These are phyloP conservation scores for Claviceps digitariae DNA, from an alignment of 2,329 filamentous ascomycete species.

Conservation along the genomic window DNA sequence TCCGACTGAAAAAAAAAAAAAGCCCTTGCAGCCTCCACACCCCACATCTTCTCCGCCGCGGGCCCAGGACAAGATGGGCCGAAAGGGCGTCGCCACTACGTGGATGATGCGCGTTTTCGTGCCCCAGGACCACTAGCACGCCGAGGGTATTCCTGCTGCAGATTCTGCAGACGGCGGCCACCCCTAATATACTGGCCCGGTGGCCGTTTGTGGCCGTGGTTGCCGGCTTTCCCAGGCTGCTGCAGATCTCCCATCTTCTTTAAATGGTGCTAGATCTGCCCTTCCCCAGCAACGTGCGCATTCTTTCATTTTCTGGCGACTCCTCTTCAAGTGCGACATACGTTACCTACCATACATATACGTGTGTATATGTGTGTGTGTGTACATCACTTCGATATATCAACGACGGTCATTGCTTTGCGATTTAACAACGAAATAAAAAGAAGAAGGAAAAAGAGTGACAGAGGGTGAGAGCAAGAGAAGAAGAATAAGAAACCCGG, in stretches of 20 bases:
- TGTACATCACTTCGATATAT: neutral
- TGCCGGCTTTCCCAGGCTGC: neutral
- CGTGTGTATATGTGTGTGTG: neutral
- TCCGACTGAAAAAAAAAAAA: neutral
- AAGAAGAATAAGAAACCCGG: neutral
- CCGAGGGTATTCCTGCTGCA: neutral
- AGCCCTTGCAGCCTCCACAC: constrained; percentile 5
- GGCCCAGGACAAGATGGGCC: constrained; percentile 6
- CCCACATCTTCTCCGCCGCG: constrained; percentile 4
- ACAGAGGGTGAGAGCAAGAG: neutral
- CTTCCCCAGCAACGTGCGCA: neutral
- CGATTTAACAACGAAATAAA: neutral
- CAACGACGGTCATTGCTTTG: neutral
- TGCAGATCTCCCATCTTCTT: neutral
- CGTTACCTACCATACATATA: neutral
- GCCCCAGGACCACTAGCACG: neutral
- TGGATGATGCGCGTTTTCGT: neutral
- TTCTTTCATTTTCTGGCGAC: neutral
- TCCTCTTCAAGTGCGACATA: constrained; percentile 1
- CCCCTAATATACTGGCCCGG: neutral
- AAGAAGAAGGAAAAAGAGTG: neutral
- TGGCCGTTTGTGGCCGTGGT: neutral
- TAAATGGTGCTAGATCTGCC: constrained; percentile 3
- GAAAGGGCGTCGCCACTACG: constrained; percentile 5
- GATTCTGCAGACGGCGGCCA: neutral